Evolutionary conservation across 1,284 basidiomycete genomes (phyloP), one percentile per base, ranked within the genome.

Genomic region (Neotropicomus parvogracilis): DNA sequence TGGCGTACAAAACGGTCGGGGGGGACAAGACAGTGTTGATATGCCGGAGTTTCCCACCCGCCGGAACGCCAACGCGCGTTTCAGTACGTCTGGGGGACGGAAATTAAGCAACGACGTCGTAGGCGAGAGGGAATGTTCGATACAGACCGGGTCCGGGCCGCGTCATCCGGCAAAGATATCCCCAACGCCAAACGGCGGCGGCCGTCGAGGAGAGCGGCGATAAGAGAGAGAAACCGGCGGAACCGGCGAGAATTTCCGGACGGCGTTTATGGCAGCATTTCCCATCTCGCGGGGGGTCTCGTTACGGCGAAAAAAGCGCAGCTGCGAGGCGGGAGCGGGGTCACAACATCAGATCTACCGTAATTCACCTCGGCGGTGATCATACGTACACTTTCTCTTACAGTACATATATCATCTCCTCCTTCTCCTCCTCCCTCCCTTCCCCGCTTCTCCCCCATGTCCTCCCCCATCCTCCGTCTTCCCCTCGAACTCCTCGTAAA

Each of bases 401-500:
- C 24, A 24, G 24, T 24, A 24, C 8, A 24, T 24, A 4, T 24
- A 24, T 24, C 24, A 8, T 8, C 24, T 8, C 24, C 8, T 24
- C 24, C 24, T 24, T 8, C 24, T 24, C 24, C 20, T n/a, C 13
- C 14, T 37, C 20, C 24, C 28, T 19, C 13, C 20, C 17, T 6
- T 11, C 17, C 34, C 3, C 20, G 14, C 27, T 14, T 26, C 28
- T 29, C 11, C 7, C 28, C 27, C 44, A 57, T 62, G 52, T 7
- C 43, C 16, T 38, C 66, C 16, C 54, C 53, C 48, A 44, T 75
- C 40, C 52, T 46, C 53, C 52, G 53, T 19, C 67, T 87, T 27
- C 87, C 86, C 9, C 59, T 66, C 44, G 82, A 86, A 59, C 63
- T 88, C 53, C 66, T 88, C 59, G 71, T 78, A 38, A 59, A 70